These are phyloP conservation scores for Cochlearia excelsa DNA, from an alignment of 345 rosid genomes.

Conservation along the genomic window DNA sequence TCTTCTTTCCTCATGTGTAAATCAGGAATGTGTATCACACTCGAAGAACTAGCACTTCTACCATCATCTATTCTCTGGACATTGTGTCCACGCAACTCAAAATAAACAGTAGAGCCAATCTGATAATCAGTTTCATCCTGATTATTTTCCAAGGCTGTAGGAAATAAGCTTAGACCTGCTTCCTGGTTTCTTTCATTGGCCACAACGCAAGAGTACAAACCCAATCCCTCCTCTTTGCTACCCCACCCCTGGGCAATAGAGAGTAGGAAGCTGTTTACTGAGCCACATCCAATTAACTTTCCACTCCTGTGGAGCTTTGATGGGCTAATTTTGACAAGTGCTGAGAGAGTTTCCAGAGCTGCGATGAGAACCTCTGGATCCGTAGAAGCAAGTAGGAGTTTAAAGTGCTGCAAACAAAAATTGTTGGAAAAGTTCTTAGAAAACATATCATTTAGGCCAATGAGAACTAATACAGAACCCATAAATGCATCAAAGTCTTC, in stretches of 20 bases:
- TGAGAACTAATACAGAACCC: constrained; percentile 14
- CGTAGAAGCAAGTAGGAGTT: constrained; percentile 82
- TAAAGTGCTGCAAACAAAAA: constrained; percentile 65
- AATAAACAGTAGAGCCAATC: constrained; percentile 81
- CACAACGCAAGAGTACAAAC: constrained; percentile 81
- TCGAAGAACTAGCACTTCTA: constrained; percentile 38
- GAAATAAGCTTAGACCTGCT: constrained; percentile 81
- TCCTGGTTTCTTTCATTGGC: constrained; percentile 84
- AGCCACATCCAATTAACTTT: constrained; percentile 82
- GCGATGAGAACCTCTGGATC: constrained; percentile 95
- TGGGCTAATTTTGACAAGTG: constrained; percentile 83
- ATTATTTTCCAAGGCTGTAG: constrained; percentile 60
- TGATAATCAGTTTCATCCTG: constrained; percentile 58
- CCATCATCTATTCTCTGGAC: constrained; percentile 42
- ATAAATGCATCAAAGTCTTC: constrained; percentile 13
- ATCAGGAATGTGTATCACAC: constrained; percentile 70
- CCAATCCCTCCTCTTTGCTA: constrained; percentile 96
- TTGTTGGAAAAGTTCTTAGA: constrained; percentile 22
- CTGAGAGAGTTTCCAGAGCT: constrained; percentile 77
- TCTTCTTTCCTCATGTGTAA: constrained; percentile 83
- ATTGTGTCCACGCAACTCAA: constrained; percentile 72
- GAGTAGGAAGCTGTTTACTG: constrained; percentile 74
- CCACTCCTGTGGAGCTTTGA: constrained; percentile 86
- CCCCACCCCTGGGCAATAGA: constrained; percentile 99
- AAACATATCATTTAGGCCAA: constrained; percentile 9